These are phyloP conservation scores for Smallanthus sonchifolius DNA, from an alignment of 129 eudicot species.

Conservation along the genomic window DNA sequence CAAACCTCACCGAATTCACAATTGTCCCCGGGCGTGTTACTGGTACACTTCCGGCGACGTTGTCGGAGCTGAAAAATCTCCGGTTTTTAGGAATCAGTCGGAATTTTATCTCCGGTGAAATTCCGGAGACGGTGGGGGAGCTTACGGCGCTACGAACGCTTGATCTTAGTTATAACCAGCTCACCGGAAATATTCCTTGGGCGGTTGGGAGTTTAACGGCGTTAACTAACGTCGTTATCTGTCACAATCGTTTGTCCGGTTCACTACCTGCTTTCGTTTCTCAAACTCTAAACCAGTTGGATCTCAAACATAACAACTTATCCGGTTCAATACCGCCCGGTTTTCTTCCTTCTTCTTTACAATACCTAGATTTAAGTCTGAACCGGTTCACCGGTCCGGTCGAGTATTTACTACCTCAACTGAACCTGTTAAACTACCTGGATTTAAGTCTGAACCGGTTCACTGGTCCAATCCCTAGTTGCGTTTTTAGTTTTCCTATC, in stretches of 20 bases:
- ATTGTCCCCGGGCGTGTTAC: background rate
- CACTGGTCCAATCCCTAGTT: background rate
- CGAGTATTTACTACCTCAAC: background rate
- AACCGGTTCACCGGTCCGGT: conserved; percentile 1
- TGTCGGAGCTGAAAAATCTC: background rate
- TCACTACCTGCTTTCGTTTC: background rate
- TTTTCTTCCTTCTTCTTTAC: background rate
- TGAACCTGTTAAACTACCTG: background rate
- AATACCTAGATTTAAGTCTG: background rate
- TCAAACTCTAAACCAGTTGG: background rate
- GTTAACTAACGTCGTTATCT: background rate
- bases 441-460: background rate
- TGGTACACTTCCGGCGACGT: background rate
- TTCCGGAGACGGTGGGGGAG: background rate
- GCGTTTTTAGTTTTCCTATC: background rate
- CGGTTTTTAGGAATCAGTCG: background rate
- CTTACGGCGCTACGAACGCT: background rate
- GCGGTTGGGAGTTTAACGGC: background rate
- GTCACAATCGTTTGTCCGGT: background rate
- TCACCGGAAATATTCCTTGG: background rate
- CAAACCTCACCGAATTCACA: background rate
- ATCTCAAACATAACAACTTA: background rate
- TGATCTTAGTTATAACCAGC: background rate
- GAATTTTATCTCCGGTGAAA: conserved; percentile 3
- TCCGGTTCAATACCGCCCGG: background rate